Conservation (phyloP, 768 basidiomycete genomes). For the Podaxis rugospora region DNA sequence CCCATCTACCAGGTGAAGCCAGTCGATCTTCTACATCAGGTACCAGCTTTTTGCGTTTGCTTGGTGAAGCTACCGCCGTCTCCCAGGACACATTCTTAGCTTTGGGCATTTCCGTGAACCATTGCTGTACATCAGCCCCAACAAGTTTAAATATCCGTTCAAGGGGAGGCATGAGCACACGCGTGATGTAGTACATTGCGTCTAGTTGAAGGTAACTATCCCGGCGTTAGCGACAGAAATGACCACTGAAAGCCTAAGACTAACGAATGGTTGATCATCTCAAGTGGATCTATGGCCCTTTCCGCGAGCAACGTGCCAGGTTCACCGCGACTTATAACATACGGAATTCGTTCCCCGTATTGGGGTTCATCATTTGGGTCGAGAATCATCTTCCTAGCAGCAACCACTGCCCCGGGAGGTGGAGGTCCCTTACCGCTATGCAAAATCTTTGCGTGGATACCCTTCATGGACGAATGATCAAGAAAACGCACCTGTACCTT, state of each 20-base stretch:
- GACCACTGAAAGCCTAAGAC: not conserved
- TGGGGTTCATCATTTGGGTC: conserved; percentile 85
- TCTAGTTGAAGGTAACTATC: conserved; percentile 73
- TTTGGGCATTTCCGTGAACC: conserved; percentile 89
- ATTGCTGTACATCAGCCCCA: conserved; percentile 80
- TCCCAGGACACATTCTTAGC: conserved; percentile 14
- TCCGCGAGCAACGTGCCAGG: conserved; percentile 51
- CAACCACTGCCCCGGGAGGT: conserved; percentile 89
- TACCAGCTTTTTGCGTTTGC: conserved; percentile 17
- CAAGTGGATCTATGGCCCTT: conserved; percentile 25
- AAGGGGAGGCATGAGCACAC: conserved; percentile 84
- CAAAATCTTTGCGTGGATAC: not conserved
- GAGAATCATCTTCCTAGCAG: conserved; percentile 63
- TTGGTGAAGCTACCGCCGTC: conserved; percentile 30
- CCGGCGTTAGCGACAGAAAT: not conserved
- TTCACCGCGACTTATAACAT: conserved; percentile 72
- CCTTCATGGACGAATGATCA: not conserved
- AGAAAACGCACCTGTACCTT: conserved; percentile 68
- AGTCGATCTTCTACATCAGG: conserved; percentile 17
- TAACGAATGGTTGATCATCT: conserved; percentile 24
- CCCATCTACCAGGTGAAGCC: conserved; percentile 31
- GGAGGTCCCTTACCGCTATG: conserved; percentile 77
- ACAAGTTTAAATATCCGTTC: conserved; percentile 89
- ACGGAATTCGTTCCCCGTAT: conserved; percentile 92
- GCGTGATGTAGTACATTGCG: conserved; percentile 81